Evolutionary conservation across 805 yeast genomes (phyloP).

Genomic region (Kazachstania taianensis): DNA sequence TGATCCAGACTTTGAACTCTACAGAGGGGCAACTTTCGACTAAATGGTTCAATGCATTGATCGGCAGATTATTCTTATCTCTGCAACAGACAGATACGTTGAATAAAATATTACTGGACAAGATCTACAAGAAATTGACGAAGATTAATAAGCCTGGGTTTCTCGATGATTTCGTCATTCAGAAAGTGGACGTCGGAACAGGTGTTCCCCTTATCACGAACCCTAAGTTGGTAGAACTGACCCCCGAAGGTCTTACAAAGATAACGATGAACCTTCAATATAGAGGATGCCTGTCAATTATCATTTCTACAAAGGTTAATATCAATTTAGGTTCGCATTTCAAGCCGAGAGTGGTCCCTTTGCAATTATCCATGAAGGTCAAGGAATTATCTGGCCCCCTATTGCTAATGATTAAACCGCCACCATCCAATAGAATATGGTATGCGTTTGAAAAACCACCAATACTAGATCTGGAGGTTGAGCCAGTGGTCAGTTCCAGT

Average conservation of each 20-base stretch:
- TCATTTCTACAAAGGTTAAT: constrained; percentile 70
- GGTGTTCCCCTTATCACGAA: constrained; percentile 72
- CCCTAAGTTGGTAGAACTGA: constrained; percentile 56
- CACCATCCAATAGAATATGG: constrained; percentile 89
- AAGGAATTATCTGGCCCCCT: constrained; percentile 66
- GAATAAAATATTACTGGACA: constrained; percentile 45
- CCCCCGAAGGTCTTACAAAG: constrained; percentile 70
- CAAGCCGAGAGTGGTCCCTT: constrained; percentile 63
- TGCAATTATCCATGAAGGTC: constrained; percentile 60
- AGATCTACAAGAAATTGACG: constrained; percentile 60
- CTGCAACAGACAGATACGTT: constrained; percentile 62
- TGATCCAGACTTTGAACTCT: constrained; percentile 70
- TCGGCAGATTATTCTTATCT: constrained; percentile 74
- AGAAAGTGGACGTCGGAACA: constrained; percentile 62
- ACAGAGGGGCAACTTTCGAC: constrained; percentile 76
- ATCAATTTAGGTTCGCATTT: constrained; percentile 68
- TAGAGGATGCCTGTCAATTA: constrained; percentile 64
- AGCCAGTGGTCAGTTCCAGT: constrained; percentile 84
- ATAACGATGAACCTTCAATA: constrained; percentile 56
- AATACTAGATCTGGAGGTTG: constrained; percentile 58
- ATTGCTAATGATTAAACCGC: constrained; percentile 63
- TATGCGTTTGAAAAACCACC: constrained; percentile 80
- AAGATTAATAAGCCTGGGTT: constrained; percentile 83
- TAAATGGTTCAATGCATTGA: constrained; percentile 81
- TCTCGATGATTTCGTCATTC: constrained; percentile 70